Conservation (phyloP, 1,284 basidiomycete species). For the Moesziomyces parantarcticus region DNA sequence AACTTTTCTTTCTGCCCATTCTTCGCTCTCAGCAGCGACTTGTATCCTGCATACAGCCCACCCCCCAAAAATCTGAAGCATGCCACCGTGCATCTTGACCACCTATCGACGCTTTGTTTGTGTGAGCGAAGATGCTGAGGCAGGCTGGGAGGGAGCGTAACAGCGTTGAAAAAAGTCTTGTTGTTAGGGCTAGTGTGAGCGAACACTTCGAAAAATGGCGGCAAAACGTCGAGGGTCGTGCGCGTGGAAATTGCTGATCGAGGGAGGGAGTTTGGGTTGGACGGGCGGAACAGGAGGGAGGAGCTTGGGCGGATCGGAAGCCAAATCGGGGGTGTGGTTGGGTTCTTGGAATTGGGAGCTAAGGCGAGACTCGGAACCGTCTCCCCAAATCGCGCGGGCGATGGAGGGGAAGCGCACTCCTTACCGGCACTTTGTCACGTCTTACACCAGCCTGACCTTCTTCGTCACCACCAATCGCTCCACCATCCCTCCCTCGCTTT, state of each 20-base stretch:
- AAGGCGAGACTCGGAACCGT: constrained; percentile 22
- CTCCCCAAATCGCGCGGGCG: constrained; percentile 4
- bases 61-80: constrained; percentile 41
- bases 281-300: not conserved
- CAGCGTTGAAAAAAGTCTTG: no score
- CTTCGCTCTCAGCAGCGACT: constrained; percentile 9
- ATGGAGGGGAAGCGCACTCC: constrained; percentile 2
- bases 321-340: constrained; percentile 16
- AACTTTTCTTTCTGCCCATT: constrained; percentile 5
- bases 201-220: accelerated
- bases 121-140: no score
- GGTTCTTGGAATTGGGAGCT: no score
- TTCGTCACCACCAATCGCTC: constrained; percentile 1
- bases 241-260: constrained; percentile 4
- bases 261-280: not conserved
- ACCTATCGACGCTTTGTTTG: not conserved
- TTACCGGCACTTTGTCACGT: not conserved
- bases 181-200: no score
- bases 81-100: constrained; percentile 36
- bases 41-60: constrained; percentile 43
- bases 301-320: not conserved
- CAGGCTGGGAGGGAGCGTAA: no score
- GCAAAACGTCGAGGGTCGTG: not conserved
- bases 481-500: not conserved
- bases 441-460: not conserved